Percentiles rank a stretch among this genome's conserved stretches.
Evolutionary conservation across 2,329 filamentous ascomycete genomes (phyloP).

Genomic region (Drechslerella dactyloides): DNA sequence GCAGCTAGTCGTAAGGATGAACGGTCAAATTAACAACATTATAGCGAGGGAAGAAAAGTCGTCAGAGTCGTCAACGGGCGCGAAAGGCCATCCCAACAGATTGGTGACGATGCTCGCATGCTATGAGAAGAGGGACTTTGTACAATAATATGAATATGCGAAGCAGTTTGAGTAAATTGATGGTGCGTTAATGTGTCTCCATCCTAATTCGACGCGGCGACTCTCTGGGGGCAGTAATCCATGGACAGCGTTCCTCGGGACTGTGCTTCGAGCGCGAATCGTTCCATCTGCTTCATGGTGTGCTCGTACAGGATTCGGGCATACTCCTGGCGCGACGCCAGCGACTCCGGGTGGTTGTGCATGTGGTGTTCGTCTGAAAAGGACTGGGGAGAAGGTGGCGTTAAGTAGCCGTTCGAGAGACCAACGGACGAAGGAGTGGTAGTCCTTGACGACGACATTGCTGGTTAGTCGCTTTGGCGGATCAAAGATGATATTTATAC

Average conservation of each 20-base stretch:
- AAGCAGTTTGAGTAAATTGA: neutral
- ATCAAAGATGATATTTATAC: slow-evolving; percentile 2
- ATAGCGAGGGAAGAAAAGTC: neutral
- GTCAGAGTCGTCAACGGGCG: neutral
- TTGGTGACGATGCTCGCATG: neutral
- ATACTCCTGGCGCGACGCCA: slow-evolving; percentile 38
- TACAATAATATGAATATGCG: neutral
- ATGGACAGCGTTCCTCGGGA: slow-evolving; percentile 37
- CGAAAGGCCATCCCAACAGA: neutral
- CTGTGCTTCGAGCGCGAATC: slow-evolving; percentile 38
- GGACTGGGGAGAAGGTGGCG: slow-evolving; percentile 26
- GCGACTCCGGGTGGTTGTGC: slow-evolving; percentile 9
- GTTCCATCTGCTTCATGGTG: slow-evolving; percentile 50
- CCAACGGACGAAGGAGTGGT: slow-evolving; percentile 34
- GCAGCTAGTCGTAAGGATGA: too few species aligned
- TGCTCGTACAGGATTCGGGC: slow-evolving; percentile 48
- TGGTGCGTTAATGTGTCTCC: neutral
- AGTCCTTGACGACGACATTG: slow-evolving; percentile 42
- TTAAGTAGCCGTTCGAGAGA: slow-evolving; percentile 45
- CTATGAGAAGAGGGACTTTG: neutral
- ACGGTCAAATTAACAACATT: neutral
- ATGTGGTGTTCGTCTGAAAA: slow-evolving; percentile 24
- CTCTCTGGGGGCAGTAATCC: slow-evolving; percentile 35
- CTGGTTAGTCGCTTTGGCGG: slow-evolving; percentile 4
- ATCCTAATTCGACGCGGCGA: slow-evolving; percentile 25